Evolutionary conservation across 768 basidiomycete genomes (phyloP), one percentile per base, ranked within the genome.

Genomic region (Termitomyces sp.): DNA sequence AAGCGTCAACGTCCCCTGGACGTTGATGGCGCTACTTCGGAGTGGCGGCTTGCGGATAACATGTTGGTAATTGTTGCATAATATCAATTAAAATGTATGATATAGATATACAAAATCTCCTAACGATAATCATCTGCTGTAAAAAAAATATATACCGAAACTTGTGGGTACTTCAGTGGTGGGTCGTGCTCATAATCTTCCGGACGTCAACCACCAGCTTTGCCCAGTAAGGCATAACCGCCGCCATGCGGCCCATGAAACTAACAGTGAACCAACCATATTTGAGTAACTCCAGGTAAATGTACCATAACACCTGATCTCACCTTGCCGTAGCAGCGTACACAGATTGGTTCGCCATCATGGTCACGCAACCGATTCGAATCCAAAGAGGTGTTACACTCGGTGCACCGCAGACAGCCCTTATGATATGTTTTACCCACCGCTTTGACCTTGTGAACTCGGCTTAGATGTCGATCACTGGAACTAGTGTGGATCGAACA

Each of bases 381-480:
- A 67, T 92, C 91, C n/a, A 94, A 75, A 7, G 77, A 68, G 0
- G 86, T 84, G 58, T 77, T 81, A 67, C 91, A 94, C 65, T 87
- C 87, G 9, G 81, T 79, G 69, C 91, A 94, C n/a, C 91, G 78
- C 65, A 94, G 72, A 67, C 92, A 94, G 15, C 74, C 76, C 68
- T 90, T 91, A 65, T 94, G 92, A 73, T 79, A 94, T 15, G 87
- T 89, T 77, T 91, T 89, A 8, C 89, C 89, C 14, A 90, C 81
- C 1, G 91, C 91, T 72, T 90, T 91, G 60, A 90, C 85, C 91
- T 91, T 64, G 49, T n/a, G 14, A 38, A 54, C n/a, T n/a, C 40
- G 43, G 25, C 37, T 61, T 59, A 58, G 43, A 56, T 54, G 29
- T 60, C 10, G 48, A 60, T 46, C 52, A 59, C 17, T 12, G 45